Percentiles rank a stretch among this genome's conserved stretches.
phyloP scores from a whole-genome alignment of 2,329 filamentous ascomycete genomes.

The Chaetomium olivaceum region DNA sequence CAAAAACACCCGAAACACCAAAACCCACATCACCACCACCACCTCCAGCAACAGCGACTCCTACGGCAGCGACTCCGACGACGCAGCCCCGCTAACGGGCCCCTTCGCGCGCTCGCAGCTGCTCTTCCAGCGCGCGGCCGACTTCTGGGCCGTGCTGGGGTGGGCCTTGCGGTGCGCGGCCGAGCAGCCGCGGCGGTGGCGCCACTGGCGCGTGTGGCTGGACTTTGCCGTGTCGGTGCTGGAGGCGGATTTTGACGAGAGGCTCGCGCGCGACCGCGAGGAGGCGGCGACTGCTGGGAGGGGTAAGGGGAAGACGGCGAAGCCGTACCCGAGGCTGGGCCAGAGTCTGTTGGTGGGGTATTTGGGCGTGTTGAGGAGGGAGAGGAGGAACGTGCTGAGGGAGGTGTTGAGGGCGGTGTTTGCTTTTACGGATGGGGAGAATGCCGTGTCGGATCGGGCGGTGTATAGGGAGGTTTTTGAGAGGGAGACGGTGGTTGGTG shows the following conservation, averaged over 20 bases:
- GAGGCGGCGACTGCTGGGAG: no score
- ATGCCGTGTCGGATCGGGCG: conserved; percentile 48
- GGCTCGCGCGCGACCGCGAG: conserved; percentile 49
- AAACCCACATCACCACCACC: not conserved
- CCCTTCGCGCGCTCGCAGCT: conserved; percentile 56
- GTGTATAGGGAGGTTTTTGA: conserved; percentile 68
- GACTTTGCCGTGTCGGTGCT: conserved; percentile 76
- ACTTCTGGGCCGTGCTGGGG: conserved; percentile 86
- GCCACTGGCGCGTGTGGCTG: conserved; percentile 78
- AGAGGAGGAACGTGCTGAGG: conserved; percentile 48
- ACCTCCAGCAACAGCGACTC: conserved; percentile 40
- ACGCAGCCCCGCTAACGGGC: conserved; percentile 43
- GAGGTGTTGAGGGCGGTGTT: conserved; percentile 64
- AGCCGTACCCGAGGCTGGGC: conserved; percentile 42
- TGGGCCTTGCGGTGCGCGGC: conserved; percentile 94
- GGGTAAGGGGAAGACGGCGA: conserved; percentile 22
- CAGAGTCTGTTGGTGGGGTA: conserved; percentile 65
- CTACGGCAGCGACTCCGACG: not conserved
- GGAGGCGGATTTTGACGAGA: conserved; percentile 67
- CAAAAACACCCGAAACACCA: not conserved
- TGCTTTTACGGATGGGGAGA: conserved; percentile 60
- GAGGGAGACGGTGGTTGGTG: conserved; percentile 57
- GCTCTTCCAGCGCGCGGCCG: conserved; percentile 73
- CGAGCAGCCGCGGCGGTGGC: conserved; percentile 68
- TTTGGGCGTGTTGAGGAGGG: conserved; percentile 44